Base-by-base conservation (phyloP, 2,329 filamentous ascomycete species). In the Sordariomycetes sp. region DNA sequence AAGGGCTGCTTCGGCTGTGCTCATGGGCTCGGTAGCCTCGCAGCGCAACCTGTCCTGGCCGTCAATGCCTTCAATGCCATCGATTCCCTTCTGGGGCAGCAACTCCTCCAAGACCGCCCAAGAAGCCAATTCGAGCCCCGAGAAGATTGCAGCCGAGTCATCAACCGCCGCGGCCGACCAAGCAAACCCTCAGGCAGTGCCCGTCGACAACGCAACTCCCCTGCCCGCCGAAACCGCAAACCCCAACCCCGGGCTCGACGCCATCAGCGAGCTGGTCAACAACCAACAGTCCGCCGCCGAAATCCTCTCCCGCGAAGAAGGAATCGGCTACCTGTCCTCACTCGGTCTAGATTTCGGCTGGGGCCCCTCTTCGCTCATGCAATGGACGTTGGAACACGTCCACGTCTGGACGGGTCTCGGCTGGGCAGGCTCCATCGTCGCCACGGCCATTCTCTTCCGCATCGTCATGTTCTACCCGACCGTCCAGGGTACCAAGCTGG, bases 341-440 rank as follows among this genome's bases (percentile, higher is more conserved):
- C 66, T 96, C 9, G 92, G 92, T 4, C 64, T 98, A 16, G 85
- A 96, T 48, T 96, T 82, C 49, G 87, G 90, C 51, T 88, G 67
- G 64, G 90, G 90, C 12, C 75, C 84, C 5, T 85, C 87, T 0
- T 63, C 79, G 4, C 44, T 75, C 12, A 77, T 92, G 56, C 71
- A 95, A 60, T 88, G 72, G 68, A 16, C 75, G 3, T 61, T 96
- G 9, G 92, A 98, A 64, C 78, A 90, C 52, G 53, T 93, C 26
- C 86, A 98, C 59, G 66, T 95, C 40, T 80, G 71, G 46, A 63
- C 57, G 2, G 86, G 82, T 23, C 59, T 86, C 36, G 85, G 86
- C 10, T 96, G 92, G 92, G 87, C 84, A 68, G 78, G 65, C 2
- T 75, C 83, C 39, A 82, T 95, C 46, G 57, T 80, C 29, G 57